Evolutionary conservation across 2,329 filamentous ascomycete genomes (phyloP).

Genomic region (Diaporthe sp.): DNA sequence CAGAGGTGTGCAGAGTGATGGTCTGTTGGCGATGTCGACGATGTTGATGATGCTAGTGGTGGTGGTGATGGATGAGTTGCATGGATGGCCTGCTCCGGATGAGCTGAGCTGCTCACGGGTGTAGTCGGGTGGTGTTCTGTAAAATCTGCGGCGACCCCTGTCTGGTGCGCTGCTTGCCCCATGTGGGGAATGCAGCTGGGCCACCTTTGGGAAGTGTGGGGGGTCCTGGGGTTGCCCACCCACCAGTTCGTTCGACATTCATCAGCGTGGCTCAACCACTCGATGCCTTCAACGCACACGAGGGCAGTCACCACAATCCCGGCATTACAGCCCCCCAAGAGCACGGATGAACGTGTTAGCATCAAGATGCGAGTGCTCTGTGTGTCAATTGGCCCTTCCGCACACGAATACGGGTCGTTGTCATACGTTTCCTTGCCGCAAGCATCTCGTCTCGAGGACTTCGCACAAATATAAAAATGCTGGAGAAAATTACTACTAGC

Average conservation of each 20-base stretch:
- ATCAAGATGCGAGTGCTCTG: background rate
- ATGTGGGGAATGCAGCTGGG: constrained; percentile 23
- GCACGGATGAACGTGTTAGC: no score
- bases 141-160: constrained; percentile 21
- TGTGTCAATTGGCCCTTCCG: background rate
- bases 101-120: constrained; percentile 2
- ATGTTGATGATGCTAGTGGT: background rate
- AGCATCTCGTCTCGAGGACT: no score
- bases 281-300: background rate
- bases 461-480: background rate
- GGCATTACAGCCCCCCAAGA: no score
- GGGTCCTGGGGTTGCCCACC: constrained; percentile 10
- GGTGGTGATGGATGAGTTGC: background rate
- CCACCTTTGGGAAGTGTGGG: constrained; percentile 5
- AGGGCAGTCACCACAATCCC: background rate
- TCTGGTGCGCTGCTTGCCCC: constrained; percentile 13
- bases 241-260: constrained; percentile 17
- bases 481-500: background rate
- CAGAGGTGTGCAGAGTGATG: background rate
- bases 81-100: constrained; percentile 8
- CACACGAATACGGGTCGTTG: background rate
- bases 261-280: background rate
- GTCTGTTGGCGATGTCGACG: background rate
- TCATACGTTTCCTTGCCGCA: no score
- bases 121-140: constrained; percentile 16